Base-by-base conservation (phyloP, 805 yeast species). In the Myxozyma vanderwaltii region DNA sequence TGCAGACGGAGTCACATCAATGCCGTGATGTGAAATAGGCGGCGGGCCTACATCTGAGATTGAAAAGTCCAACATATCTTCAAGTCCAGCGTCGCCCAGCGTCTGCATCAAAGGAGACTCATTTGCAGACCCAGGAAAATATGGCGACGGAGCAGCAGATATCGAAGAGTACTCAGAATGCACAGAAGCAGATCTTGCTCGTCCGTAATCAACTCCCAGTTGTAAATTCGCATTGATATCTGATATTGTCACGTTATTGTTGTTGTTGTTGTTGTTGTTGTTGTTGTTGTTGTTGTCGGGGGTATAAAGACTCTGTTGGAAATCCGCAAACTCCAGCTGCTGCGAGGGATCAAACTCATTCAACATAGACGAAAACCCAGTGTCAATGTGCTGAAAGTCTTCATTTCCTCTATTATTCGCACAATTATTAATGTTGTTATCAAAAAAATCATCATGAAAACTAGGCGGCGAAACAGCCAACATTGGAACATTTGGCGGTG, bases 111-210 rank as follows among this genome's bases (percentile, higher is more conserved):
- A 46, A n/a, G 63, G 63, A 26, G 63, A 59, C 26, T 39, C 45
- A 10, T 27, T 39, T n/a, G 45, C 43, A 5, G 46, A 36, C 1
- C 21, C 39, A 26, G 31, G 40, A 5, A 47, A 24, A 8, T 47
- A 47, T 17, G 51, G 58, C 21, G 41, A 56, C 4, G 55, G 63
- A 17, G 64, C 43, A 8, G 46, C 43, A 1, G 61, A 53, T 1
- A 49, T 43, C 17, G 62, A 56, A 19, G 57, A 51, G 60, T 58
- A 58, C 10, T 59, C 63, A 3, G 63, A 57, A 29, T 62, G 63
- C 4, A 62, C 31, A 7, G 65, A 62, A 8, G 52, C 38, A 13
- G 63, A 56, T 26, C 63, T 44, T 29, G 29, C 13, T 13, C 62
- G 52, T 24, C 54, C 48, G 31, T 27, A 24, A 29, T 41, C 46